phyloP scores from a whole-genome alignment of 2,329 filamentous ascomycete genomes.

The Pseudogymnoascus sp. region DNA sequence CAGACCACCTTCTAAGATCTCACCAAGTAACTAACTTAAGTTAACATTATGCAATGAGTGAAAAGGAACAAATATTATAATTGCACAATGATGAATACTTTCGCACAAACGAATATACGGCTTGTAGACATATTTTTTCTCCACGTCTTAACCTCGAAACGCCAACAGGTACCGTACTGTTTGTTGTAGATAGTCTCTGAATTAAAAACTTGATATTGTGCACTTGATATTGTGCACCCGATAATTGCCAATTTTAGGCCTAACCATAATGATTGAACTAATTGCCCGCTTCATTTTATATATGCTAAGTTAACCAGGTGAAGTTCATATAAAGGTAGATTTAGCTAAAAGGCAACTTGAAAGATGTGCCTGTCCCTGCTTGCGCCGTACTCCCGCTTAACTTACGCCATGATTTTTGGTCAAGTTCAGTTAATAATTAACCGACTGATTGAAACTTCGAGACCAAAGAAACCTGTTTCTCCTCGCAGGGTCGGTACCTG shows the following conservation, averaged over 20 bases:
- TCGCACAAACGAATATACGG: too few species aligned
- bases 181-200: too few species aligned
- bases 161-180: too few species aligned
- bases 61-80: too few species aligned
- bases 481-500: slow-evolving; percentile 43
- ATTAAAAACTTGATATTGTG: neutral
- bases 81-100: too few species aligned
- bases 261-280: neutral
- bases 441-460: slow-evolving; percentile 15
- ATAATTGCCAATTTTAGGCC: neutral
- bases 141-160: too few species aligned
- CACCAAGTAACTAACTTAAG: too few species aligned
- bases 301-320: neutral
- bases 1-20: too few species aligned
- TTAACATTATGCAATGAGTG: too few species aligned
- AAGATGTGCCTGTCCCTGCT: neutral
- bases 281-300: neutral
- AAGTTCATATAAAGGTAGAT: neutral
- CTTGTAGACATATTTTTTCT: too few species aligned
- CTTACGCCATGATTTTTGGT: neutral
- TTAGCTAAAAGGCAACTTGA: neutral
- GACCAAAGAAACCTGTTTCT: slow-evolving; percentile 60
- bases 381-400: neutral
- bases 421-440: neutral
- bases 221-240: neutral